Conservation (phyloP, 1,139 yeast genomes). For the Blastobotrys illinoisensis region DNA sequence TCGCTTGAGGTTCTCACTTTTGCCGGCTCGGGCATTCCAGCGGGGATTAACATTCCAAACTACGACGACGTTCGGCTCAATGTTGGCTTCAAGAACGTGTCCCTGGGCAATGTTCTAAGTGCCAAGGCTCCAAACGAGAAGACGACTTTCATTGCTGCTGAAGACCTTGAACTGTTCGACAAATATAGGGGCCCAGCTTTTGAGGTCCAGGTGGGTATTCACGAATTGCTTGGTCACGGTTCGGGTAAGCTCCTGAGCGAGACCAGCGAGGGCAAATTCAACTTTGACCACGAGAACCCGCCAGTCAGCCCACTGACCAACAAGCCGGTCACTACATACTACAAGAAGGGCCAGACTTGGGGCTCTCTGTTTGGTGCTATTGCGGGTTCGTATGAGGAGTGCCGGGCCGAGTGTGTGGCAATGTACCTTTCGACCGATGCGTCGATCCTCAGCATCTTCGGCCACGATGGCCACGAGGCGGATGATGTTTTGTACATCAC, state of each 20-base stretch:
- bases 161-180: conserved; percentile 52
- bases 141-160: conserved; percentile 55
- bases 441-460: conserved; percentile 66
- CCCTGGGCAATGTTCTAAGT: conserved; percentile 76
- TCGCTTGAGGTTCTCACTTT: conserved; percentile 84
- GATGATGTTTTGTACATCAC: conserved; percentile 61
- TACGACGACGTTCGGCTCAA: conserved; percentile 82
- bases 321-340: conserved; percentile 58
- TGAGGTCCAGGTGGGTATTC: conserved; percentile 90
- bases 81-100: conserved; percentile 82
- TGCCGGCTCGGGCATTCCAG: conserved; percentile 87
- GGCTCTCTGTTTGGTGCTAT: conserved; percentile 75
- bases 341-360: conserved; percentile 83
- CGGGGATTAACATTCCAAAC: conserved; percentile 89
- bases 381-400: conserved; percentile 87
- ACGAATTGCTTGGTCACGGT: conserved; percentile 89
- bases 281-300: conserved; percentile 59
- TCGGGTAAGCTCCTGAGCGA: conserved; percentile 76
- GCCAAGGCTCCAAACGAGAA: conserved; percentile 70
- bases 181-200: conserved; percentile 77
- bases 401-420: conserved; percentile 89
- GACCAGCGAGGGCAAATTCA: conserved; percentile 55
- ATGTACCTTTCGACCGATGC: conserved; percentile 68
- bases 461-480: conserved; percentile 54
- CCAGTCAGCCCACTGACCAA: conserved; percentile 51